A percentile compares a stretch with the other conserved stretches of the same genome.
phyloP scores from a whole-genome alignment of 148 eudicot genomes.

The Spergularia bocconei region DNA sequence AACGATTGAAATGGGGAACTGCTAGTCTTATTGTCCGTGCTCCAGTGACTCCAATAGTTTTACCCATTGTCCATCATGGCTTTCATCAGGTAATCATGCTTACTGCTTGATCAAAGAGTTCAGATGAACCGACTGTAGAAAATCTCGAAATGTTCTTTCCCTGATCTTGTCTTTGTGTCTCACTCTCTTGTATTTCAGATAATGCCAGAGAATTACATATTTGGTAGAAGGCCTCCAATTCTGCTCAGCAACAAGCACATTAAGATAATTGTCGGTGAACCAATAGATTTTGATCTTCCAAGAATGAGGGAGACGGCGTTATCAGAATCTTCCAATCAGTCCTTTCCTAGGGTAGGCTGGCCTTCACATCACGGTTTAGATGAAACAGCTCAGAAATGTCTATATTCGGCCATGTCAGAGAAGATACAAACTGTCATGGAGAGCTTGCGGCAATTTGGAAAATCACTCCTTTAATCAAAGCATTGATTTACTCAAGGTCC shows the following conservation, averaged over 20 bases:
- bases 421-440: conserved; percentile 71
- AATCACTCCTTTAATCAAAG: conserved; percentile 25
- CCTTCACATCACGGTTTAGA: conserved; percentile 54
- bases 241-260: conserved; percentile 69
- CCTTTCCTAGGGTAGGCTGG: conserved; percentile 54
- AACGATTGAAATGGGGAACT: conserved; percentile 97
- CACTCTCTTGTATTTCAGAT: conserved; percentile 47
- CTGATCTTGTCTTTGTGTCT: not conserved
- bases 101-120: not conserved
- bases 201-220: conserved; percentile 86
- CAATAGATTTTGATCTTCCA: conserved; percentile 72
- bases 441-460: conserved; percentile 44
- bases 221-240: conserved; percentile 72
- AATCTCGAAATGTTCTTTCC: not conserved
- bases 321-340: conserved; percentile 36
- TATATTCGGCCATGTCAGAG: conserved; percentile 69
- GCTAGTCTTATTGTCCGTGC: conserved; percentile 93
- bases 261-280: conserved; percentile 70
- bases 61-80: conserved; percentile 87
- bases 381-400: conserved; percentile 70
- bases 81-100: conserved; percentile 58
- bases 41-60: conserved; percentile 79
- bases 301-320: conserved; percentile 54
- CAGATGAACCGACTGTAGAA: not conserved
- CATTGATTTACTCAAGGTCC: not conserved